phyloP scores from a whole-genome alignment of 2,329 filamentous ascomycete genomes.

The Pseudogymnoascus pannorum region DNA sequence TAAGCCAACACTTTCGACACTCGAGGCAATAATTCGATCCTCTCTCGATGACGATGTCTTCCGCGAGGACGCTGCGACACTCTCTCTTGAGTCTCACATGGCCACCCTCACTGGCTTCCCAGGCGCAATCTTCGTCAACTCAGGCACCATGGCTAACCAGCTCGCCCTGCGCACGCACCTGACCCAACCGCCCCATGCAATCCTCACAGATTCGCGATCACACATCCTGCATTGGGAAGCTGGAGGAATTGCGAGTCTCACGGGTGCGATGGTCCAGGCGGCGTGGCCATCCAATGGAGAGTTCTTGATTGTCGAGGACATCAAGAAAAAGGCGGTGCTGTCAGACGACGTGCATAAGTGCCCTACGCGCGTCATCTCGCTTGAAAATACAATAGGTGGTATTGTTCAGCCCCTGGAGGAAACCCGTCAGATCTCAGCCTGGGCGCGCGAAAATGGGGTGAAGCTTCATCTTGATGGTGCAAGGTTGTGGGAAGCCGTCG shows the following conservation, averaged over 20 bases:
- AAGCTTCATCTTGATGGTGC: conserved; percentile 74
- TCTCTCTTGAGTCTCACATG: conserved; percentile 65
- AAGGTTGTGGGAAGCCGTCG: conserved; percentile 74
- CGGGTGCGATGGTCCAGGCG: conserved; percentile 61
- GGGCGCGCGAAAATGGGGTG: conserved; percentile 57
- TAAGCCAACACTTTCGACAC: conserved; percentile 73
- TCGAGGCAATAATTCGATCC: conserved; percentile 66
- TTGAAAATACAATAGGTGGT: conserved; percentile 82
- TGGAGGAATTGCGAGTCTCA: conserved; percentile 60
- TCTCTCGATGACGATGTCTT: conserved; percentile 81
- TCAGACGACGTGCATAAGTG: conserved; percentile 67
- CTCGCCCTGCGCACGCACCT: conserved; percentile 72
- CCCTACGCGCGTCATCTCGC: conserved; percentile 71
- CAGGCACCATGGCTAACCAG: conserved; percentile 93
- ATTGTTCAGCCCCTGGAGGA: conserved; percentile 71
- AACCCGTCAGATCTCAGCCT: conserved; percentile 59
- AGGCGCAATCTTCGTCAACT: conserved; percentile 71
- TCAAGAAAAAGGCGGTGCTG: conserved; percentile 57
- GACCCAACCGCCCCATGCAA: conserved; percentile 67
- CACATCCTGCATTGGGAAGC: conserved; percentile 68
- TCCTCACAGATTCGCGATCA: conserved; percentile 70
- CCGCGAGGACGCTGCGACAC: conserved; percentile 71
- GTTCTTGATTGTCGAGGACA: conserved; percentile 47
- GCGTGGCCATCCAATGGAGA: conserved; percentile 63
- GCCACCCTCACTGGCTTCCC: conserved; percentile 69